Evolutionary conservation across 176 grass and related monocot species (phyloP), one percentile per base, ranked within the genome.

Genomic region (Aegilops umbellulata): DNA sequence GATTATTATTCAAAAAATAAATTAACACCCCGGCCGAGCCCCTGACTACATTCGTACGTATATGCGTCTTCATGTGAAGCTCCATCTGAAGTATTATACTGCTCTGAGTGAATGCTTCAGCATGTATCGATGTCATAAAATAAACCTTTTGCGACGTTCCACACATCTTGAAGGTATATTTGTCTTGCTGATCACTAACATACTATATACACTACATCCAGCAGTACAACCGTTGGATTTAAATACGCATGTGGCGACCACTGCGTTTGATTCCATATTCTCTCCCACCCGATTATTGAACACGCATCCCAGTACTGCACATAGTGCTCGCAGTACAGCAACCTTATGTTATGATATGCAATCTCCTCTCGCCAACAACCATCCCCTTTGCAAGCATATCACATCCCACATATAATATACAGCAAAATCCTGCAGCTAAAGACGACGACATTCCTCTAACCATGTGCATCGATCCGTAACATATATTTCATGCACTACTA

Each of bases 241-340:
- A 83, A 88, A 83, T 69, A 88, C 2, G 22, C 80, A 13, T 42
- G 46, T 60, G 24, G 8, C 25, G 25, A 76, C 32, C 63, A 60
- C 47, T 77, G 80, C 34, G 20, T 69, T 88, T 88, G 86, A 88
- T 88, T 88, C 86, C 80, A 88, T 88, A 88, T 88, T 88, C 86
- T 68, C 80, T 60, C 86, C 71, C 70, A 25, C 24, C 19, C 8
- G 8, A 69, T 83, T 82, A 82, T 77, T 77, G 25, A 83, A 46
- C 61, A 77, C 42, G 38, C 49, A 57, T 15, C 61, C 60, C 49
- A 47, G 80, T 83, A 83, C 47, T 14, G 41, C 76, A 76, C 76
- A 46, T 83, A 68, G 63, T 60, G 61, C 32, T 69, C 57, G 46
- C 34, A 77, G 71, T 82, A 60, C 62, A 69, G 63, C 24, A 78